Base-by-base conservation (phyloP, 2,329 filamentous ascomycete genomes). In the Epichloe glyceriae region DNA sequence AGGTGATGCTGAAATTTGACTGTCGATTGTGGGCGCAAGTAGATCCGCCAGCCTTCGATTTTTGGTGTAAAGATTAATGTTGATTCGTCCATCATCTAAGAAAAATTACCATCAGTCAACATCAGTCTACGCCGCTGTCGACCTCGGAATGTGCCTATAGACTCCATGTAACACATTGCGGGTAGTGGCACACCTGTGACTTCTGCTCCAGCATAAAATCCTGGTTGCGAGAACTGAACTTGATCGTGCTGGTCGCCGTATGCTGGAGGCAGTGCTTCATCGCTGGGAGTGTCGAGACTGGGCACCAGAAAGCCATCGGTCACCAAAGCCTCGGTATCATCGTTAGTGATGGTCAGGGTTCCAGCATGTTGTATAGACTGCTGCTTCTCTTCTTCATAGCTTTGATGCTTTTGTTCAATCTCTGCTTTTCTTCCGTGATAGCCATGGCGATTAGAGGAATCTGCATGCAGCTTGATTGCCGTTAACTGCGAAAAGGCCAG, bases 31-130 rank as follows among this genome's bases (percentile, higher is more conserved):
- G 3, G 85, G 83, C 0, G 78, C 75, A 26, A 90, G 73, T 12
- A 90, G 71, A 53, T 82, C 78, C 2, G 84, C 80, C 4, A 91
- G 70, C 50, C 77, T 77, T 50, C 74, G 70, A 57, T 76, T 82
- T 57, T 80, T 83, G 63, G 88, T 83, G 61, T 84, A 82, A 67
- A 93, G 87, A 55, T 82, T 83, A 69, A 93, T 88, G 61, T 88
- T 82, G 58, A 93, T 75, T 61, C 88, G 80, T 22, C 87, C 87
- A 68, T 90, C 84, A 53, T 79, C 85, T 81, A 49, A 40, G 14
- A 38, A n/a, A 22, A 19, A 19, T 20, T 5, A 42, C 6, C 40
- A 42, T 42, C 19, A 11, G 17, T 12, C 3, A 26, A 7, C 26
- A 30, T 30, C 30, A 30, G 30, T 30, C 26, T 11, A 11, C 30